These are phyloP conservation scores for Capillidium rhysosporum DNA, from an alignment of 371 early-diverging fungal genomes.

Conservation along the genomic window DNA sequence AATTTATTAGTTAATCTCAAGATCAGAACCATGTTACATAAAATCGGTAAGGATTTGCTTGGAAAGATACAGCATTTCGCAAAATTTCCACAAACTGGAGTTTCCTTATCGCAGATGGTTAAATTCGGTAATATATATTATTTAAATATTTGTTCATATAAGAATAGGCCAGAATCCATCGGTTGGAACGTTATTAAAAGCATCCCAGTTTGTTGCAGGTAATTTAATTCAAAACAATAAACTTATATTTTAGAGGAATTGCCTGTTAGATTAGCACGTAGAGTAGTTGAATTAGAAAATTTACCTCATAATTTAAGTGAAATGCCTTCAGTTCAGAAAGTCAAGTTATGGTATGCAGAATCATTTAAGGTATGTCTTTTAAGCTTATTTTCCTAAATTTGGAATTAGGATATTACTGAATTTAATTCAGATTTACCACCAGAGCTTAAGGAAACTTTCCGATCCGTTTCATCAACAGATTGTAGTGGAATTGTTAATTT, in stretches of 20 bases:
- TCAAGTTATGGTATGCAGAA: constrained; percentile 89
- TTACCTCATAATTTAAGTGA: constrained; percentile 66
- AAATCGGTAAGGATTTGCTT: constrained; percentile 35
- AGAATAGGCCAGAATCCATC: constrained; percentile 69
- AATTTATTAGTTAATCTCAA: no score
- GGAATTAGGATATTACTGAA: constrained; percentile 36
- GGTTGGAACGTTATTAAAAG: constrained; percentile 63
- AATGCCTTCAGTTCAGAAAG: constrained; percentile 78
- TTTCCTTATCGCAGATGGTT: constrained; percentile 82
- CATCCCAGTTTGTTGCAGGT: constrained; percentile 78
- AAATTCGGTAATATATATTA: constrained; percentile 45
- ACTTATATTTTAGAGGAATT: constrained; percentile 42
- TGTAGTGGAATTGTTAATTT: constrained; percentile 1
- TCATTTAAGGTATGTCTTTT: constrained; percentile 47
- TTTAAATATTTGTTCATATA: no score
- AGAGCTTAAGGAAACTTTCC: background rate
- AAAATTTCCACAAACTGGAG: constrained; percentile 71
- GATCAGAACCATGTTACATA: background rate
- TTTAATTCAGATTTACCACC: constrained; percentile 12
- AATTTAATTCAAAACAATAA: constrained; percentile 5
- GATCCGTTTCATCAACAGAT: background rate
- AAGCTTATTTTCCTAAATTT: background rate
- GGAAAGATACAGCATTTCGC: constrained; percentile 53
- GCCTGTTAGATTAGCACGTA: constrained; percentile 86
- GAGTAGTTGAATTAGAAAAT: constrained; percentile 89